Evolutionary conservation across 345 rosid species (phyloP).

Genomic region (Mercurialis annua): DNA sequence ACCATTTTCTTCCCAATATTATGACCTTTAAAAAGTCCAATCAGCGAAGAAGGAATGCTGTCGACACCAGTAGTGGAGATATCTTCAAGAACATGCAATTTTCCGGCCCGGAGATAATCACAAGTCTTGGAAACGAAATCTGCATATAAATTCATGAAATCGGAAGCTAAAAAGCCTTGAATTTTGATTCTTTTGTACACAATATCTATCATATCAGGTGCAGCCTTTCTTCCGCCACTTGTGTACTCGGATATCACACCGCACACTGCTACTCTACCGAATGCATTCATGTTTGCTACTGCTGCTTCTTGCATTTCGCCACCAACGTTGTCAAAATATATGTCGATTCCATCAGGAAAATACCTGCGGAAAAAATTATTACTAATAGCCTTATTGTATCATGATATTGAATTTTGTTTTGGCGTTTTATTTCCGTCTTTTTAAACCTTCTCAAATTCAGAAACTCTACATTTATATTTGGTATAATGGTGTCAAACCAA

Average conservation of each 20-base stretch:
- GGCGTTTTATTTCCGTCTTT: too few relatives aligned
- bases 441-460: too few relatives aligned
- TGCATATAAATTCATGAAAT: constrained; percentile 22
- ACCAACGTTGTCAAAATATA: constrained; percentile 65
- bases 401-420: too few relatives aligned
- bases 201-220: constrained; percentile 41
- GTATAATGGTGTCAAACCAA: too few relatives aligned
- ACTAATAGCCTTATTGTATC: too few relatives aligned
- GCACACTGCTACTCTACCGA: constrained; percentile 48
- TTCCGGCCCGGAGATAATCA: constrained; percentile 31
- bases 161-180: constrained; percentile 43
- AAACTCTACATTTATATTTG: too few relatives aligned
- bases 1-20: constrained; percentile 44
- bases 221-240: constrained; percentile 26
- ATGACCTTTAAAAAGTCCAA: constrained; percentile 36
- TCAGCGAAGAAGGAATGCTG: constrained; percentile 46
- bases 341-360: constrained; percentile 55
- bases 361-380: constrained; percentile 25
- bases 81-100: constrained; percentile 39
- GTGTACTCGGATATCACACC: constrained; percentile 54
- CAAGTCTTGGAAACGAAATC: constrained; percentile 43
- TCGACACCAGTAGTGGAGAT: constrained; percentile 41
- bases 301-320: constrained; percentile 54
- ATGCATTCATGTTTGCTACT: constrained; percentile 40
- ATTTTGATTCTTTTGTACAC: constrained; percentile 50